Percentiles rank a stretch among this genome's conserved stretches.
phyloP scores from a whole-genome alignment of 176 grass and related monocot species.

The Phragmites australis region DNA sequence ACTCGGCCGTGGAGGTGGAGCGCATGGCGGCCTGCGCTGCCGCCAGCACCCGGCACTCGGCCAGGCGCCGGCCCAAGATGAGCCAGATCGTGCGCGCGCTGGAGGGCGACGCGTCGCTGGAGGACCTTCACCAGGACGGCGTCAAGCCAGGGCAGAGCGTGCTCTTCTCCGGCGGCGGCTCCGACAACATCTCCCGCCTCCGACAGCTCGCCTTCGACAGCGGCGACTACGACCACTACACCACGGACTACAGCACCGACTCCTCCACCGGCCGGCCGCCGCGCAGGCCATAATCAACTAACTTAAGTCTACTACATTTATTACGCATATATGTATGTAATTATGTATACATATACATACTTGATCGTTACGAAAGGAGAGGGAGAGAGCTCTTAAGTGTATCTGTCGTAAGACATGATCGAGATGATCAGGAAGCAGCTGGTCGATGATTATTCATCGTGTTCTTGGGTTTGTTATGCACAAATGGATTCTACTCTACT shows the following conservation, averaged over 20 bases:
- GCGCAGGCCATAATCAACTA: neutral
- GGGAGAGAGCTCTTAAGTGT: too few relatives aligned
- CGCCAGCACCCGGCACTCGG: conserved; percentile 55
- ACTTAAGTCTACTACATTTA: neutral
- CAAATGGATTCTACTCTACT: neutral
- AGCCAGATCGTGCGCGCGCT: conserved; percentile 59
- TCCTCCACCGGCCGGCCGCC: neutral
- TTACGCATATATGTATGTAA: neutral
- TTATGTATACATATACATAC: too few relatives aligned
- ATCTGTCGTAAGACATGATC: too few relatives aligned
- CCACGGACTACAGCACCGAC: conserved; percentile 17
- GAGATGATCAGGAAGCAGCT: too few relatives aligned
- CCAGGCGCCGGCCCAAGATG: conserved; percentile 47
- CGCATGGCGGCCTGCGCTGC: conserved; percentile 53
- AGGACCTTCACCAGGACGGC: conserved; percentile 34
- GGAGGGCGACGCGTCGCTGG: conserved; percentile 46
- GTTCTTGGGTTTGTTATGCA: neutral
- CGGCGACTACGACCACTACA: conserved; percentile 24
- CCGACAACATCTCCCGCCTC: conserved; percentile 10
- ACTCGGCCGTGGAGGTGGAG: conserved; percentile 35
- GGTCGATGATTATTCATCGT: too few relatives aligned
- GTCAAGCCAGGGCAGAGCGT: conserved; percentile 38
- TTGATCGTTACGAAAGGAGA: too few relatives aligned
- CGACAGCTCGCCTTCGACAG: conserved; percentile 38
- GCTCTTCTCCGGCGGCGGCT: conserved; percentile 17